A percentile compares a stretch with the other conserved stretches of the same genome.
Conservation (phyloP, 805 yeast species). For the Wickerhamiella brachini region DNA sequence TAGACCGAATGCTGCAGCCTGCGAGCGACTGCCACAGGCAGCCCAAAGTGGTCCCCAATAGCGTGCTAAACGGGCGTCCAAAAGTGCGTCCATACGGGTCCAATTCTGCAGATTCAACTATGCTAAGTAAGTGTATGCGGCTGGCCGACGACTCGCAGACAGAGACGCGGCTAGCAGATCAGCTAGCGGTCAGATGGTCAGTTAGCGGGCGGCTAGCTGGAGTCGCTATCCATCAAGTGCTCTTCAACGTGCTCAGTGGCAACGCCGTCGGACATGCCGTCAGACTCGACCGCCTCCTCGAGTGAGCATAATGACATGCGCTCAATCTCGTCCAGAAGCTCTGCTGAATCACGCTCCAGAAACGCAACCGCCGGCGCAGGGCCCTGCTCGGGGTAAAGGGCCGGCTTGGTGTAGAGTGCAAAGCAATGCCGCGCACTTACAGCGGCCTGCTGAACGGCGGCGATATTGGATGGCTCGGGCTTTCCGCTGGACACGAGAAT, state of each 20-base stretch:
- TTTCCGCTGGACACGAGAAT: not conserved
- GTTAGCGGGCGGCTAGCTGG: no score
- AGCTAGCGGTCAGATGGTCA: no score
- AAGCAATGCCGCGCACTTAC: not conserved
- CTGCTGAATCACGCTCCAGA: not conserved
- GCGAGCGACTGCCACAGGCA: no score
- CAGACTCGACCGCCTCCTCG: not conserved
- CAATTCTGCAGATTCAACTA: no score
- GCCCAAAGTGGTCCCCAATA: no score
- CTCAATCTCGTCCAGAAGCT: not conserved
- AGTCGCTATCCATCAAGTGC: not conserved
- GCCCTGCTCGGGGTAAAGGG: not conserved
- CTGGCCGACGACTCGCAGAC: no score
- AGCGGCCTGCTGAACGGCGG: not conserved
- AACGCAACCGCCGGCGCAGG: not conserved
- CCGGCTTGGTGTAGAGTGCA: not conserved
- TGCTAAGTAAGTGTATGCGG: no score
- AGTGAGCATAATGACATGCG: not conserved
- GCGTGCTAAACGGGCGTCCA: no score
- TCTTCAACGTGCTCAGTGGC: not conserved
- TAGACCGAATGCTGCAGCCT: no score
- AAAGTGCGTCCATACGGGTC: no score
- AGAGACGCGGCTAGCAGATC: no score
- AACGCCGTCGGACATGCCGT: not conserved
- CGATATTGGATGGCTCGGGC: not conserved